Evolutionary conservation across 2,329 filamentous ascomycete genomes (phyloP), one percentile per base, ranked within the genome.

Genomic region (Talaromyces pinophilus): DNA sequence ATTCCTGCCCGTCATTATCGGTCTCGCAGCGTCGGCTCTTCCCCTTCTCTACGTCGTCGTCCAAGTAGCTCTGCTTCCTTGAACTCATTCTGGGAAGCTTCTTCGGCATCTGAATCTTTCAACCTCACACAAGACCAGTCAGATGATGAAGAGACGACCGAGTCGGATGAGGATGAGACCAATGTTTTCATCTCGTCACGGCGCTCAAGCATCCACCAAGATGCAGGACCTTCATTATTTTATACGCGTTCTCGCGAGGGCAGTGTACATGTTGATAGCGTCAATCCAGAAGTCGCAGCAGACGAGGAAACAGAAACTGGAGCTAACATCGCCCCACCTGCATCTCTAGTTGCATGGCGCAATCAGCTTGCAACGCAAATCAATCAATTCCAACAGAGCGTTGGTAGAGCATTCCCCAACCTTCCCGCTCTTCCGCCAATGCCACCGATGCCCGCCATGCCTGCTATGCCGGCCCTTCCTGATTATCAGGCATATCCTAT

Each of bases 401-500:
- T 92, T 81, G 83, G 86, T 42, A 81, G 88, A 76, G 85, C 88
- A 55, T 82, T 92, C 71, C 89, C 89, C 60, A 90, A 89, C 67
- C 78, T 90, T 17, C 80, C 80, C 40, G 76, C 78, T 38, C 84
- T 87, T 17, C 86, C 87, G 80, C 84, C 84, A 44, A 88, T 90
- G 80, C 85, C 87, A 1, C 84, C 84, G 42, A 88, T 90, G 80
- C 85, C 87, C 1, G 28, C 62, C 30, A 59, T 59, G 80, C 85
- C 87, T 1, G 38, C 62, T 19, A 59, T 59, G 57, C 63, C 63
- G 33, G 80, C 85, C 68, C 79, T 92, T 65, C 87, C 89, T 11
- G 88, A 90, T 70, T 93, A 93, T 74, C 91, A 93, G 75, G 86
- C 86, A 1, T 87, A 90, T 74, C 87, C 87, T 2, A 87, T 91